A percentile compares a stretch with the other conserved stretches of the same genome.
These are phyloP conservation scores for Xylogone sp. DNA, from an alignment of 2,329 filamentous ascomycete genomes.

Conservation along the genomic window DNA sequence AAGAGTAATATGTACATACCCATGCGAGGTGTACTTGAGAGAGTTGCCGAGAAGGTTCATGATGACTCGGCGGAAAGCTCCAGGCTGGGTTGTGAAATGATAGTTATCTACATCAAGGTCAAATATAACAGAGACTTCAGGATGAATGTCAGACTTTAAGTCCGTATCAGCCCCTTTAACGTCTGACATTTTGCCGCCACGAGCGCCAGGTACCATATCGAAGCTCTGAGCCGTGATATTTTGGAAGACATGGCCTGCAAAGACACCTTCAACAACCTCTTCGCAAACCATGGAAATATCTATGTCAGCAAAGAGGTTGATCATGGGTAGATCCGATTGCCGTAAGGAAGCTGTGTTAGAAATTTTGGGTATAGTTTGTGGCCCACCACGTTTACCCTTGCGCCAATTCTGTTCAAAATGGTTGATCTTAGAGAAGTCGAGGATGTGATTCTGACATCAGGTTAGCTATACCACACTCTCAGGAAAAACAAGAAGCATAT, in stretches of 20 bases:
- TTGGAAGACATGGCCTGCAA: constrained; percentile 29
- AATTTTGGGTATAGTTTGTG: constrained; percentile 3
- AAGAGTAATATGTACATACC: constrained; percentile 42
- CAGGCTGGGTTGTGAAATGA: constrained; percentile 48
- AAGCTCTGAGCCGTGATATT: constrained; percentile 26
- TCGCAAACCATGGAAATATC: constrained; percentile 28
- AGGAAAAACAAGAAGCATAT: neutral
- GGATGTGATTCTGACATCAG: constrained; percentile 30
- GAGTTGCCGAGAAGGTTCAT: constrained; percentile 64
- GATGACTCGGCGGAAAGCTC: constrained; percentile 46
- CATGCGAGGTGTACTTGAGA: constrained; percentile 56
- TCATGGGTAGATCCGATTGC: constrained; percentile 28
- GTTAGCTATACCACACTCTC: neutral
- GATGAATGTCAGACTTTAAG: constrained; percentile 4
- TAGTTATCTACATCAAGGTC: constrained; percentile 25
- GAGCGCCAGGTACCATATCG: constrained; percentile 22
- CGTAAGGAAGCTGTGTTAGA: constrained; percentile 11
- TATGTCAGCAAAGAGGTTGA: constrained; percentile 28
- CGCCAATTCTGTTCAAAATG: constrained; percentile 29
- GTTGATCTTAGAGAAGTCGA: constrained; percentile 37
- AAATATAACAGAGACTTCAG: constrained; percentile 24
- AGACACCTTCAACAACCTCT: constrained; percentile 30
- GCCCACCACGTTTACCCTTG: constrained; percentile 14
- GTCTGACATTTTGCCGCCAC: constrained; percentile 23
- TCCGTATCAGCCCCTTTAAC: constrained; percentile 3